Evolutionary conservation across 805 yeast genomes (phyloP).

Genomic region (Candida morakotiae): DNA sequence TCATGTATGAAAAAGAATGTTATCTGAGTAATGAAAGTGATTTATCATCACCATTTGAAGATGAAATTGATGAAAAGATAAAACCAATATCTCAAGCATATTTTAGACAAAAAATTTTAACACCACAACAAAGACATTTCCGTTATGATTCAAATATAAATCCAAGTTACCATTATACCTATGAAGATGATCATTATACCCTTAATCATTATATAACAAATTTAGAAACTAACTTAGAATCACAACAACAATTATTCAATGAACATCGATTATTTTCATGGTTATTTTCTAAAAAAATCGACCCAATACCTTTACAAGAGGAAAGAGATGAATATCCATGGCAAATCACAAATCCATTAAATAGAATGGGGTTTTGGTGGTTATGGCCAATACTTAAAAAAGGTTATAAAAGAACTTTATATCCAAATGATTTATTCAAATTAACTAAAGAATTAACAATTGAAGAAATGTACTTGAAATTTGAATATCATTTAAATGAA

Average conservation of each 20-base stretch:
- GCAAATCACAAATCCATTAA: slow-evolving; percentile 33
- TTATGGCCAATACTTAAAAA: slow-evolving; percentile 34
- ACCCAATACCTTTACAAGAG: slow-evolving; percentile 46
- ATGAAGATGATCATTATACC: no score
- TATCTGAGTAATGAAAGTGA: slow-evolving; percentile 1
- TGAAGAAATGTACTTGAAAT: slow-evolving; percentile 29
- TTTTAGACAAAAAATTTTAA: not conserved
- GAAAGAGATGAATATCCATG: slow-evolving; percentile 52
- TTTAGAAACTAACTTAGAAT: slow-evolving; percentile 2
- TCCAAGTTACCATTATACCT: not conserved
- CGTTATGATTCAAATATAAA: not conserved
- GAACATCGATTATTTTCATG: slow-evolving; percentile 52
- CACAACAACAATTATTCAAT: slow-evolving; percentile 32
- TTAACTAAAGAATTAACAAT: slow-evolving; percentile 33
- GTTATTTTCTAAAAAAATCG: slow-evolving; percentile 45
- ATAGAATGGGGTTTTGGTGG: slow-evolving; percentile 39
- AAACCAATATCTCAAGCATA: slow-evolving; percentile 2
- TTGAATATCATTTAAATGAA: slow-evolving; percentile 19
- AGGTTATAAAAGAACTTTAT: slow-evolving; percentile 38
- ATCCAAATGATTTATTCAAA: slow-evolving; percentile 34
- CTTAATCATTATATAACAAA: not conserved
- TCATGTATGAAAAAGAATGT: not conserved
- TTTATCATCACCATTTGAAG: not conserved
- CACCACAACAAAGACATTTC: slow-evolving; percentile 2
- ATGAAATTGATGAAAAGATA: not conserved